Conservation (phyloP, 495 filamentous ascomycete species). For the Annulohypoxylon maeteangense region DNA sequence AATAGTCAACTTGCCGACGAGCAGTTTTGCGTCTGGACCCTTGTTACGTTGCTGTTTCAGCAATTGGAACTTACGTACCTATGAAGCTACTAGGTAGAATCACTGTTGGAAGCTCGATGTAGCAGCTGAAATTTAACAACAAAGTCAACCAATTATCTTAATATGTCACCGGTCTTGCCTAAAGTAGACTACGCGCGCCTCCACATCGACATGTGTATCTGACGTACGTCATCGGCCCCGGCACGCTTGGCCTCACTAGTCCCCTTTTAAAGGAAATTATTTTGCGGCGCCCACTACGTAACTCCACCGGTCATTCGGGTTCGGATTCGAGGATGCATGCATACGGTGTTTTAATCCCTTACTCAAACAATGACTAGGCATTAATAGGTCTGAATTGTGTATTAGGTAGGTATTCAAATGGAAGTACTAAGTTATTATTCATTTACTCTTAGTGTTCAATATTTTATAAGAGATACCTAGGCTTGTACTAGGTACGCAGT, state of each 20-base stretch:
- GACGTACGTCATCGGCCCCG: slow-evolving; percentile 31
- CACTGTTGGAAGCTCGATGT: slow-evolving; percentile 12
- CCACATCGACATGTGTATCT: slow-evolving; percentile 2
- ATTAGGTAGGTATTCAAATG: neutral
- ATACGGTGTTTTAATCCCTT: neutral
- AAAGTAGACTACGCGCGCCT: slow-evolving; percentile 2
- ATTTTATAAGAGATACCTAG: too few species aligned
- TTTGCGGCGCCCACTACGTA: neutral
- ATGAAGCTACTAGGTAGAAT: slow-evolving; percentile 3
- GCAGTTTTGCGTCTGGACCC: slow-evolving; percentile 12
- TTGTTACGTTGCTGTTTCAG: slow-evolving; percentile 7
- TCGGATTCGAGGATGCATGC: neutral
- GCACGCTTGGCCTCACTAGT: slow-evolving; percentile 11
- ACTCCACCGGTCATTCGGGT: slow-evolving; percentile 7
- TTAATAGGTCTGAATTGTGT: neutral
- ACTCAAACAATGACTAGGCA: neutral
- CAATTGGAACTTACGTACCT: neutral
- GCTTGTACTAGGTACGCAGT: too few species aligned
- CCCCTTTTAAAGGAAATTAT: slow-evolving; percentile 1
- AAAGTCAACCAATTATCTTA: slow-evolving; percentile 5
- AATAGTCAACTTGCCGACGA: slow-evolving; percentile 1
- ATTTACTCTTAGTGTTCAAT: too few species aligned
- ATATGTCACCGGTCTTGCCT: neutral
- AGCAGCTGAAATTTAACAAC: slow-evolving; percentile 20
- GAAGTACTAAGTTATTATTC: neutral